Evolutionary conservation across 495 filamentous ascomycete genomes (phyloP).

Genomic region (Rusavskia elegans): DNA sequence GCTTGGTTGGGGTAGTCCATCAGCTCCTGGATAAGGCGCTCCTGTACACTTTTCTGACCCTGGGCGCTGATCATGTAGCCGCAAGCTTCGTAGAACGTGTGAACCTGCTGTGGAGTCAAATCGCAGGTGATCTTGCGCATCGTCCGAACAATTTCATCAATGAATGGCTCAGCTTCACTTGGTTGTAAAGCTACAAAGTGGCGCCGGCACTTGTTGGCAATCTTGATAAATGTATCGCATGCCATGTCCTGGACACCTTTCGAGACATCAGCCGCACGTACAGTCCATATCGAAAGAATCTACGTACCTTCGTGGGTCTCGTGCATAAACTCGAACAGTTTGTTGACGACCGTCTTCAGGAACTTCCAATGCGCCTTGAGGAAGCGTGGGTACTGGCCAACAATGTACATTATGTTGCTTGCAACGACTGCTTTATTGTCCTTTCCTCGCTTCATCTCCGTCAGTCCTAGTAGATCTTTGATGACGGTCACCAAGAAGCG

Average conservation of each 20-base stretch:
- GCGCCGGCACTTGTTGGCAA: constrained; percentile 90
- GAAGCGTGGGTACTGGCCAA: constrained; percentile 95
- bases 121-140: constrained; percentile 92
- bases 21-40: constrained; percentile 76
- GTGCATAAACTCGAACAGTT: constrained; percentile 99
- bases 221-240: constrained; percentile 99
- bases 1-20: constrained; percentile 88
- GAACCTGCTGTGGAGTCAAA: constrained; percentile 87
- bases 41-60: constrained; percentile 79
- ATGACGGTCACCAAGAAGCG: constrained; percentile 96
- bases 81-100: constrained; percentile 98
- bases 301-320: constrained; percentile 86
- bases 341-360: constrained; percentile 98
- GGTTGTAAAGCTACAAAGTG: constrained; percentile 96
- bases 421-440: constrained; percentile 99
- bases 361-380: constrained; percentile 99
- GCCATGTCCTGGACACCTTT: constrained; percentile 97
- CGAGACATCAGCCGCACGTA: constrained; percentile 17
- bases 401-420: constrained; percentile 99
- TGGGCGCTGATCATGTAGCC: constrained; percentile 99
- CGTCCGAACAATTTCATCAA: constrained; percentile 93
- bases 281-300: background rate
- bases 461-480: constrained; percentile 94
- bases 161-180: constrained; percentile 88
- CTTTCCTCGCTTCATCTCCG: constrained; percentile 97